Evolutionary conservation across 208 protist genomes (phyloP).

Genomic region (Vickermania ingenoplastis): DNA sequence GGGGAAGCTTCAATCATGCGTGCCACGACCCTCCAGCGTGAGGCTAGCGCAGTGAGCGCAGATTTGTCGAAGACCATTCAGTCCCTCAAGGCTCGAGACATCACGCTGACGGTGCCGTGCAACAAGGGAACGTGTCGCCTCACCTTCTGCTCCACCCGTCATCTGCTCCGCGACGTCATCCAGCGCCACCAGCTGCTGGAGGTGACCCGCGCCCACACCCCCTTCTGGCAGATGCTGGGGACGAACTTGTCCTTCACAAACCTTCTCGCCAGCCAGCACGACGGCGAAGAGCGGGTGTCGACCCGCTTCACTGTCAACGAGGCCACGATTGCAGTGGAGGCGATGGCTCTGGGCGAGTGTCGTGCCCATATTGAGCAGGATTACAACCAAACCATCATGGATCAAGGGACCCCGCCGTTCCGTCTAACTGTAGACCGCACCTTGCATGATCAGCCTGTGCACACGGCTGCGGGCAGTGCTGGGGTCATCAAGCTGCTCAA

Average conservation of each 20-base stretch:
- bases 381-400: slow-evolving; percentile 22
- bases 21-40: too few species aligned
- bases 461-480: slow-evolving; percentile 11
- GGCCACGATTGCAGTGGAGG: slow-evolving; percentile 40
- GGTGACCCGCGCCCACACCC: slow-evolving; percentile 15
- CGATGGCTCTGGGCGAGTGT: slow-evolving; percentile 70
- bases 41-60: background rate
- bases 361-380: slow-evolving; percentile 30
- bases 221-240: slow-evolving; percentile 46
- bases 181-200: slow-evolving; percentile 38
- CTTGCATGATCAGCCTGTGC: slow-evolving; percentile 40
- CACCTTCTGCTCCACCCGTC: slow-evolving; percentile 31
- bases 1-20: too few species aligned
- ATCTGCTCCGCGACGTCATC: slow-evolving; percentile 43
- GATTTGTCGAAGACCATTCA: background rate
- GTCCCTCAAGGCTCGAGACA: slow-evolving; percentile 22
- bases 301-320: slow-evolving; percentile 38
- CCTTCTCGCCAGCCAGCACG: slow-evolving; percentile 40
- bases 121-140: slow-evolving; percentile 33
- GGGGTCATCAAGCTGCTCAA: background rate
- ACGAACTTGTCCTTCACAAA: slow-evolving; percentile 63
- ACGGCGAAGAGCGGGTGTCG: slow-evolving; percentile 69
- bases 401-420: slow-evolving; percentile 18
- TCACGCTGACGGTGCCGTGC: slow-evolving; percentile 41
- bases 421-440: slow-evolving; percentile 28